These are phyloP conservation scores for Striga hermonthica DNA, from an alignment of 305 asterid genomes.

Conservation along the genomic window DNA sequence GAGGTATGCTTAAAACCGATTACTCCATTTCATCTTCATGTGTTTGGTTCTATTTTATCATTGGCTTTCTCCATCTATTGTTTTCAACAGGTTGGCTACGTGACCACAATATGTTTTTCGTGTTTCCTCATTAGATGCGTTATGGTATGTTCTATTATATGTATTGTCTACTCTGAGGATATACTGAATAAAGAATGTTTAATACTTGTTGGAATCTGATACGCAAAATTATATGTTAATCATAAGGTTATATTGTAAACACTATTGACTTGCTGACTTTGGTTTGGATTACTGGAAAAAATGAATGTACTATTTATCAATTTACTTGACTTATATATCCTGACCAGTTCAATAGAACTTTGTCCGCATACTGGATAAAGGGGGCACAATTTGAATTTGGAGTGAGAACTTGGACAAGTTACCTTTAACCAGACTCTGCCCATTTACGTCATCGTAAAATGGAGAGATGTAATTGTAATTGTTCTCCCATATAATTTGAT, in stretches of 20 bases:
- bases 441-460: not conserved
- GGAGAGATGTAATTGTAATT: not conserved
- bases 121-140: constrained; percentile 87
- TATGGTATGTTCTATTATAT: constrained; percentile 77
- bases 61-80: constrained; percentile 19
- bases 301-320: not conserved
- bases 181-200: constrained; percentile 17
- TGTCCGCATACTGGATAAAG: constrained; percentile 2
- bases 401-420: not conserved
- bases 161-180: constrained; percentile 24
- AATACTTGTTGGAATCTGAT: not conserved
- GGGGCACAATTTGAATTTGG: not conserved
- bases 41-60: constrained; percentile 13
- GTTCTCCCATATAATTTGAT: not conserved
- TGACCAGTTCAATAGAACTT: constrained; percentile 1
- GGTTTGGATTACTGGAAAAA: not conserved
- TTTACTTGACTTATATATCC: not conserved
- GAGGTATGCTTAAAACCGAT: constrained; percentile 52
- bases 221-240: constrained; percentile 18
- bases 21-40: constrained; percentile 11
- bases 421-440: not conserved
- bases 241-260: not conserved
- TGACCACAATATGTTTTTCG: constrained; percentile 84
- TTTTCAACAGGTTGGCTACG: constrained; percentile 86
- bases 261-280: not conserved